These are phyloP conservation scores for Micractinium sp. DNA, from an alignment of 139 green algal genomes.

Conservation along the genomic window DNA sequence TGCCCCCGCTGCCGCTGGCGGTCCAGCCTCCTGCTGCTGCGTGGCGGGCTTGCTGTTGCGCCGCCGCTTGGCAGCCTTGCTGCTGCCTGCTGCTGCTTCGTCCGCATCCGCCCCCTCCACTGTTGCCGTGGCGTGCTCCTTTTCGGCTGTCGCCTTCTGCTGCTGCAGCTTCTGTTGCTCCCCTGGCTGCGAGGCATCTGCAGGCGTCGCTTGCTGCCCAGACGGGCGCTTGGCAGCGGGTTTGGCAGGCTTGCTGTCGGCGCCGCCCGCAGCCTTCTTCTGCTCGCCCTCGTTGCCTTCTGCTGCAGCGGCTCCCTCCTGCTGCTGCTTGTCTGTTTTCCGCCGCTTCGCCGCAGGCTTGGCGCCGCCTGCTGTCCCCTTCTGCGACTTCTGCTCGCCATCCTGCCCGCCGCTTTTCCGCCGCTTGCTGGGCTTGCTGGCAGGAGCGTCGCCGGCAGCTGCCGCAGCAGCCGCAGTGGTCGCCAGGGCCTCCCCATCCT, in stretches of 20 bases:
- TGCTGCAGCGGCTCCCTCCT: not conserved
- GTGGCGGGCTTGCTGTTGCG: too few relatives aligned
- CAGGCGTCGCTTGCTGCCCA: not conserved
- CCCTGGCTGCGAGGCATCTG: not conserved
- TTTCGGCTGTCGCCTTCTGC: not conserved
- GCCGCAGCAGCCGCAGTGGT: not conserved
- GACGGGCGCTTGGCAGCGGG: not conserved
- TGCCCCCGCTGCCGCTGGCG: not conserved
- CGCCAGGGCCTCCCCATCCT: not conserved
- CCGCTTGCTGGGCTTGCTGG: not conserved
- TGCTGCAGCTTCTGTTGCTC: not conserved
- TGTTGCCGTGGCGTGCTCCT: not conserved
- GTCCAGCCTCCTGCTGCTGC: too few relatives aligned
- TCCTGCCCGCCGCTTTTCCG: not conserved
- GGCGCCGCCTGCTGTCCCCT: not conserved
- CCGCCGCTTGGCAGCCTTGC: too few relatives aligned
- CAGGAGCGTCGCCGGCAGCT: not conserved
- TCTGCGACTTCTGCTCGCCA: not conserved
- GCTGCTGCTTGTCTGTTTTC: not conserved
- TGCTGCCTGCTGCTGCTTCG: not conserved
- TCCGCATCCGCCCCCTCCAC: not conserved
- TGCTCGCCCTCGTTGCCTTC: not conserved
- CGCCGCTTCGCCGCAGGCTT: constrained; percentile 4
- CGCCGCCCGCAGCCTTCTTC: not conserved
- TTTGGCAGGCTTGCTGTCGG: not conserved